Percentiles rank a stretch among this genome's conserved stretches.
Evolutionary conservation across 2,329 filamentous ascomycete species (phyloP).

Genomic region (Meredithiella fracta): DNA sequence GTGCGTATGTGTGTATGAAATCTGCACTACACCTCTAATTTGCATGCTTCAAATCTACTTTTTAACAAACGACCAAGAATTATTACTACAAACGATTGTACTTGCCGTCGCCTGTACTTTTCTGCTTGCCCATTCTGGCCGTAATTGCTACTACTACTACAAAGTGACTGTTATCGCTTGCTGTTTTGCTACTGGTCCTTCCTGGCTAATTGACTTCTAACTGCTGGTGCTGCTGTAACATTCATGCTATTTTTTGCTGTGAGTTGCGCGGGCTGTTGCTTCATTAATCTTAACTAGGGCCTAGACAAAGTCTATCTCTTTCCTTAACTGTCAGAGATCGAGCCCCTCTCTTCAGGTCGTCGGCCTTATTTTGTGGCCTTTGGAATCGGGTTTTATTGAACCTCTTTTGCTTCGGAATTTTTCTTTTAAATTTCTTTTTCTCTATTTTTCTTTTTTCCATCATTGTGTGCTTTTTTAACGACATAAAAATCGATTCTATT

Average conservation of each 20-base stretch:
- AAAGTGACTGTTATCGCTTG: no score
- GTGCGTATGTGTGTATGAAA: no score
- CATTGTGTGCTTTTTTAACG: not conserved
- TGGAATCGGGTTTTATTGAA: not conserved
- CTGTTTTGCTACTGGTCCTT: no score
- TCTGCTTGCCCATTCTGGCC: no score
- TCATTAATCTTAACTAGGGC: slow-evolving; percentile 1
- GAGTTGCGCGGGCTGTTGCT: slow-evolving; percentile 2
- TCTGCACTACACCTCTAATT: no score
- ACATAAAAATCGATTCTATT: not conserved
- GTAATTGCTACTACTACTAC: no score
- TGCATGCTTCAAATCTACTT: no score
- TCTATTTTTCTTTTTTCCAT: not conserved
- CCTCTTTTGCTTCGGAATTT: not conserved
- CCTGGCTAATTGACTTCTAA: no score
- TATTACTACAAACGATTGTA: no score
- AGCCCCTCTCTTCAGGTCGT: not conserved
- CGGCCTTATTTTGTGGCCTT: not conserved
- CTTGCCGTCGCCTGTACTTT: no score
- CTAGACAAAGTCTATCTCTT: slow-evolving; percentile 7
- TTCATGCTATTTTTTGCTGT: not conserved
- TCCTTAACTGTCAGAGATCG: slow-evolving; percentile 10
- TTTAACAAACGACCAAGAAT: no score
- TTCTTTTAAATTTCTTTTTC: not conserved
- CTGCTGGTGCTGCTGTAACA: no score